Conservation (phyloP, 495 filamentous ascomycete species). For the Aspergillus homomorphus region DNA sequence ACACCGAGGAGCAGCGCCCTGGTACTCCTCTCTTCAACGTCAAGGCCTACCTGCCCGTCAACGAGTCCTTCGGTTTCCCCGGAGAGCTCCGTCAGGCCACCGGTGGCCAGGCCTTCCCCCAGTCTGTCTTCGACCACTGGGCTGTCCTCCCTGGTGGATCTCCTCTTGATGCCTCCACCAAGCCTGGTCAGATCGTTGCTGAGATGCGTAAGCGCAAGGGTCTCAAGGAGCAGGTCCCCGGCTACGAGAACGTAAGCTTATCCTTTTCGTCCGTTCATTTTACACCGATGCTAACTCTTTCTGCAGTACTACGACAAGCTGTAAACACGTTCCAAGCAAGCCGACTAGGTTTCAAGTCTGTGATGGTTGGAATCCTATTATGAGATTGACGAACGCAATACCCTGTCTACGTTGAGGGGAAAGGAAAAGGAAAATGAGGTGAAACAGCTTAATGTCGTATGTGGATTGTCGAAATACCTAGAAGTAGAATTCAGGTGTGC, state of each 20-base stretch:
- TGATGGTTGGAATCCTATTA: slow-evolving; percentile 42
- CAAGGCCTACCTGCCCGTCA: slow-evolving; percentile 98
- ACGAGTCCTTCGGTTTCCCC: slow-evolving; percentile 99
- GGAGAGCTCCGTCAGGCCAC: slow-evolving; percentile 91
- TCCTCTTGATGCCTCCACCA: slow-evolving; percentile 78
- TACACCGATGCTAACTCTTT: slow-evolving; percentile 50
- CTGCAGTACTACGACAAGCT: slow-evolving; percentile 98
- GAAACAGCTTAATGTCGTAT: slow-evolving; percentile 27
- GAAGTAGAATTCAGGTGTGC: slow-evolving; percentile 30
- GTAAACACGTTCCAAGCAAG: slow-evolving; percentile 55
- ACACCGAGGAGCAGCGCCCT: slow-evolving; percentile 94
- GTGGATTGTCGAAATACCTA: slow-evolving; percentile 30
- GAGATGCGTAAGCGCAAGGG: slow-evolving; percentile 98
- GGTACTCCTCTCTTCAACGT: slow-evolving; percentile 99
- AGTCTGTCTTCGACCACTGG: slow-evolving; percentile 98
- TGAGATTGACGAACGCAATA: slow-evolving; percentile 54
- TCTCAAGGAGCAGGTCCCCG: slow-evolving; percentile 91
- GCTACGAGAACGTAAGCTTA: slow-evolving; percentile 85
- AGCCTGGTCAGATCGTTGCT: slow-evolving; percentile 80
- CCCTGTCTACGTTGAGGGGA: slow-evolving; percentile 39
- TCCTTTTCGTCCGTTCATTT: background rate
- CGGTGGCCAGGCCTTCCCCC: slow-evolving; percentile 97
- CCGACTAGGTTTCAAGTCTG: slow-evolving; percentile 33
- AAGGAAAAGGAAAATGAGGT: slow-evolving; percentile 25
- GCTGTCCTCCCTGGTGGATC: slow-evolving; percentile 91